Base-by-base conservation (phyloP, 345 rosid genomes). In the Pugionium cornutum region DNA sequence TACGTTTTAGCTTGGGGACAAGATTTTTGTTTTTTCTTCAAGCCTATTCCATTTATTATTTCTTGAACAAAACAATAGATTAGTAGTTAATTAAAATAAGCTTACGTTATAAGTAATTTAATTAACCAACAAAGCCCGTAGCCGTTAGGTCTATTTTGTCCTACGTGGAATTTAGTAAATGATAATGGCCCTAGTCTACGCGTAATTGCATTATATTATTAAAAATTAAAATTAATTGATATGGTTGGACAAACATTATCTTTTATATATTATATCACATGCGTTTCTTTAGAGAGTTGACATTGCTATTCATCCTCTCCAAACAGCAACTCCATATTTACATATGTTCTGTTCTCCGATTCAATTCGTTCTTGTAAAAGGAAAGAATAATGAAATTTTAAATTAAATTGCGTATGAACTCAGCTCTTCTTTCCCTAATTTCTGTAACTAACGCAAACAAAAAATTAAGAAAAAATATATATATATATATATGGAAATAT, bases 161-260 rank as follows among this genome's bases (percentile, higher is more conserved):
- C 4, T 53, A 36, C 36, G 72, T 73, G 76, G 56, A 73, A 25
- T 66, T 57, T 64, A 66, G 71, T 58, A 73, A 73, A 73, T 52
- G 71, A 31, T 58, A 72, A 66, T 73, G 72, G 66, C 70, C 66
- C 76, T 58, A 72, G 76, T 59, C 66, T 72, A 72, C 76, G 70
- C 66, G 76, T 58, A 58, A 73, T 44, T 58, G 76, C 55, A 59
- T 66, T 66, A 72, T 59, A 44, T 29, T 43, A 52, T 25, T 56
- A 29, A 59, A 4, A 58, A 18, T n/a, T 44, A 50, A 57, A 65
- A 65, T 59, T 73, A 73, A 58, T 66, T 73, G 71, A 66, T 66
- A 61, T 66, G 72, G 76, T 73, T 73, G 76, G 76, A 66, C 37
- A 47, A 73, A 73, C 70, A 58, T 58, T 58, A 72, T 65, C 70